Evolutionary conservation across 2,329 filamentous ascomycete species (phyloP).

Genomic region (Claviceps spartinae): DNA sequence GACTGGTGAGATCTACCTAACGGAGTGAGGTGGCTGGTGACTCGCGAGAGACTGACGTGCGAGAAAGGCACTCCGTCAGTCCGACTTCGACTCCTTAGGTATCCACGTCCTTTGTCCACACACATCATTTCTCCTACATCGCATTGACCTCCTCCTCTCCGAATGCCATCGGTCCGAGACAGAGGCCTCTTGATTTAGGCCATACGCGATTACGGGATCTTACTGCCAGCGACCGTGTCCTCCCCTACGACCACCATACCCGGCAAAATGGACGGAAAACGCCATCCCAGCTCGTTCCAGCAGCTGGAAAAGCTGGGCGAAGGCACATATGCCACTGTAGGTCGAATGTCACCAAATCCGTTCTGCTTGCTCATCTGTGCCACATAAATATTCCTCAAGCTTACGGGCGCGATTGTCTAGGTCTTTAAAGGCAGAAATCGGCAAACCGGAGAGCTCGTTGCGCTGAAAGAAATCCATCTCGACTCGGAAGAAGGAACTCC

Average conservation of each 20-base stretch:
- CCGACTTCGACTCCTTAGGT: not conserved
- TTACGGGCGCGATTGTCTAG: slow-evolving; percentile 29
- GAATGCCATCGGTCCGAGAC: not conserved
- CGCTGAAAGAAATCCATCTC: slow-evolving; percentile 95
- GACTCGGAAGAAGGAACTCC: slow-evolving; percentile 97
- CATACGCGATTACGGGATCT: not conserved
- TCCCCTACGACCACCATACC: slow-evolving; percentile 3
- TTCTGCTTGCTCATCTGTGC: not conserved
- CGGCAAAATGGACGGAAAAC: slow-evolving; percentile 69
- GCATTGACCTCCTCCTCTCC: not conserved
- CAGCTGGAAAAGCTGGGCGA: slow-evolving; percentile 98
- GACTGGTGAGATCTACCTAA: not conserved
- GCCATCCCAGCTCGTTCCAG: slow-evolving; percentile 94
- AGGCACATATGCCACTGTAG: slow-evolving; percentile 91
- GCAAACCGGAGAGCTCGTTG: slow-evolving; percentile 91
- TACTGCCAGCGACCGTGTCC: not conserved
- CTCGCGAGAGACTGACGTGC: too few relatives aligned
- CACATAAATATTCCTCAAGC: not conserved
- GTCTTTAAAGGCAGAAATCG: slow-evolving; percentile 98
- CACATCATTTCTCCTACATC: not conserved
- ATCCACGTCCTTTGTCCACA: not conserved
- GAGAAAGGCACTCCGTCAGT: not conserved
- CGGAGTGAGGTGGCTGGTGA: too few relatives aligned
- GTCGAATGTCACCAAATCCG: not conserved
- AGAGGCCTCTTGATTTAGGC: not conserved